Conservation (phyloP, 1,139 yeast genomes). For the Geotrichum macrosporum region DNA sequence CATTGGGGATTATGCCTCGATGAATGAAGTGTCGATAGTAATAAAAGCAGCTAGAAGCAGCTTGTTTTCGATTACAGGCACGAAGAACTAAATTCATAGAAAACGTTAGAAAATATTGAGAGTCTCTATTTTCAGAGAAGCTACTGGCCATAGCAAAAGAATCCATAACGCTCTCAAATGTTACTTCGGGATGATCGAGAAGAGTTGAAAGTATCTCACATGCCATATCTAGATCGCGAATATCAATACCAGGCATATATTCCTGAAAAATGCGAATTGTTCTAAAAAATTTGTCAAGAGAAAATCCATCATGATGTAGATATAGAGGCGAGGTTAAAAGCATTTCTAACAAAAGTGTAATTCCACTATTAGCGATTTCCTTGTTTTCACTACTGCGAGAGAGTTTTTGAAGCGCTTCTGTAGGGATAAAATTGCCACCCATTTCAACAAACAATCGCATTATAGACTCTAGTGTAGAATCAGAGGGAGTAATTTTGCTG, state of each 20-base stretch:
- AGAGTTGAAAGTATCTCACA: constrained; percentile 1
- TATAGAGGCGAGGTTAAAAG: background rate
- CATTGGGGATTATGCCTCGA: constrained; percentile 24
- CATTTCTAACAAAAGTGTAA: background rate
- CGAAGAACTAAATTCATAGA: constrained; percentile 10
- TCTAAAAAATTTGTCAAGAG: background rate
- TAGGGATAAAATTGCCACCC: background rate
- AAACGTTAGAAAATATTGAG: background rate
- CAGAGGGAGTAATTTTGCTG: constrained; percentile 8
- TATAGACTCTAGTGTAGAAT: constrained; percentile 4
- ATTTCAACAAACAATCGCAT: constrained; percentile 8
- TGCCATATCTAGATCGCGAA: constrained; percentile 5
- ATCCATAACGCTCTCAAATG: background rate
- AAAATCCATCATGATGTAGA: background rate
- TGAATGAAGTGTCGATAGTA: constrained; percentile 25
- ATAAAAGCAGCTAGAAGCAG: constrained; percentile 6
- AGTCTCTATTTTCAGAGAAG: background rate
- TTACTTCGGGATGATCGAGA: background rate
- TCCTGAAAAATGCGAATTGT: background rate
- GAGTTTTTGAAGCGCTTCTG: constrained; percentile 11
- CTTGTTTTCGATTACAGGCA: constrained; percentile 1
- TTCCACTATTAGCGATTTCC: background rate
- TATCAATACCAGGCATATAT: constrained; percentile 1
- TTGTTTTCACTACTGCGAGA: constrained; percentile 2
- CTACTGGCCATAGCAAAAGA: background rate